Evolutionary conservation across 2,329 filamentous ascomycete species (phyloP).

Genomic region (Nothophaeocryptopus gaeumannii): DNA sequence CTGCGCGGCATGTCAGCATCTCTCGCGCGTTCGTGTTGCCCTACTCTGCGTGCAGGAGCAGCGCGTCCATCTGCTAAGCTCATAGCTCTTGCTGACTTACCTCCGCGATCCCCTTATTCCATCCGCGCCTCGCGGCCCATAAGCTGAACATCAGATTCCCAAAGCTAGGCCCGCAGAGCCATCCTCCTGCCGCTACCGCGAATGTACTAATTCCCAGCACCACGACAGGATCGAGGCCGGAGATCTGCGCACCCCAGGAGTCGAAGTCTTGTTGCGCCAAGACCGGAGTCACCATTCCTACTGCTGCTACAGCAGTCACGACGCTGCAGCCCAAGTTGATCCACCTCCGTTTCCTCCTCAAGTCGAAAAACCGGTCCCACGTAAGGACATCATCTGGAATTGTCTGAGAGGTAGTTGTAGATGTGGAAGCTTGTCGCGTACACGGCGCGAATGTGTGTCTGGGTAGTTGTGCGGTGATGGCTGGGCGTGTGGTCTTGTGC

Average conservation of each 20-base stretch:
- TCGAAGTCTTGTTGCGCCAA: slow-evolving; percentile 72
- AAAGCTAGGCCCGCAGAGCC: slow-evolving; percentile 80
- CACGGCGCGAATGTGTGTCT: background rate
- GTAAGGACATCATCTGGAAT: slow-evolving; percentile 37
- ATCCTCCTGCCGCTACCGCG: slow-evolving; percentile 75
- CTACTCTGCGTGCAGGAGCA: too few relatives aligned
- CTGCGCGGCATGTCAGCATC: slow-evolving; percentile 39
- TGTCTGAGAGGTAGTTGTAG: background rate
- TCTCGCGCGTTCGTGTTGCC: too few relatives aligned
- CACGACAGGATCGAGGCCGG: slow-evolving; percentile 84
- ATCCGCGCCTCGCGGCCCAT: slow-evolving; percentile 61
- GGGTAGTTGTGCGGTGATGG: slow-evolving; percentile 3
- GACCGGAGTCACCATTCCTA: slow-evolving; percentile 61
- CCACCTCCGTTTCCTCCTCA: slow-evolving; percentile 79
- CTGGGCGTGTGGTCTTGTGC: background rate
- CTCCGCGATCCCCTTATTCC: slow-evolving; percentile 66
- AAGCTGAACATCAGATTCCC: slow-evolving; percentile 78
- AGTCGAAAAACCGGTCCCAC: slow-evolving; percentile 91
- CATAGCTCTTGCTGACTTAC: slow-evolving; percentile 43
- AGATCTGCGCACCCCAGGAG: slow-evolving; percentile 59
- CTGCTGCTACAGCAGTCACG: slow-evolving; percentile 60
- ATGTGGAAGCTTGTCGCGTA: slow-evolving; percentile 5
- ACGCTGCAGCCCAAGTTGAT: slow-evolving; percentile 79
- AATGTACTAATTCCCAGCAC: slow-evolving; percentile 78
- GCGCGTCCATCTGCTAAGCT: too few relatives aligned